Evolutionary conservation across 495 filamentous ascomycete genomes (phyloP), one percentile per base, ranked within the genome.

Genomic region (Talaromyces stipitatus): DNA sequence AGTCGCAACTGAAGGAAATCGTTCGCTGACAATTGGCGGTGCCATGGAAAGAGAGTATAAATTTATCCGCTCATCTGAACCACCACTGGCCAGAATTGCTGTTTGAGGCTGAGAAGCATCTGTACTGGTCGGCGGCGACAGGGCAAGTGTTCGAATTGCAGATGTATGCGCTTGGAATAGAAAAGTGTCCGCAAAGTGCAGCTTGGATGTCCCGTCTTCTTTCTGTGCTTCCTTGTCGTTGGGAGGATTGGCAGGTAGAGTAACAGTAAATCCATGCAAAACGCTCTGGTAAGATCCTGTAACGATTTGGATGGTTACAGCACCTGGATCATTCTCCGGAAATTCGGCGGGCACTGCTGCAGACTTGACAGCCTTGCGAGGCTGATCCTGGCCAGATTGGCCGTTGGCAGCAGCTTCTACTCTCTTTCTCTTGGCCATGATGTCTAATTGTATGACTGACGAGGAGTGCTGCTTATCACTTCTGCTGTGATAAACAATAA

Each of bases 201-300:
- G 78, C 10, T 73, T 56, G 26, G 62, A 43, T 3, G 70, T 58
- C 5, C 28, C n/a, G 22, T 57, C 45, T 63, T 60, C 7, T 54
- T 62, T 14, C 6, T 64, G 54, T 32, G 67, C 54, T 24, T 23
- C 10, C 18, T 63, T 32, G 53, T 65, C 58, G 12, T 9, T 23
- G 26, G 54, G 64, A 54, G 23, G 62, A 33, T 16, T 72, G 60
- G 14, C 60, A 54, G 26, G 69, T 60, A 54, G 72, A 57, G 82
- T 82, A 5, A 87, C 92, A 1, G 89, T 90, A 66, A 97, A 79
- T 60, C 95, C 95, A 71, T 99, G 94, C 41, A 99, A 80, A 41
- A 92, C 83, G 56, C 90, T 84, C 65, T 99, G 94, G 73, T 99
- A 99, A 57, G 92, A 96, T 16, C 94, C 94, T 20, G 91, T 88